Percentiles rank a stretch among this genome's conserved stretches.
Evolutionary conservation across 192 early-diverging fungal species (phyloP).

Genomic region (Thamnidium elegans): DNA sequence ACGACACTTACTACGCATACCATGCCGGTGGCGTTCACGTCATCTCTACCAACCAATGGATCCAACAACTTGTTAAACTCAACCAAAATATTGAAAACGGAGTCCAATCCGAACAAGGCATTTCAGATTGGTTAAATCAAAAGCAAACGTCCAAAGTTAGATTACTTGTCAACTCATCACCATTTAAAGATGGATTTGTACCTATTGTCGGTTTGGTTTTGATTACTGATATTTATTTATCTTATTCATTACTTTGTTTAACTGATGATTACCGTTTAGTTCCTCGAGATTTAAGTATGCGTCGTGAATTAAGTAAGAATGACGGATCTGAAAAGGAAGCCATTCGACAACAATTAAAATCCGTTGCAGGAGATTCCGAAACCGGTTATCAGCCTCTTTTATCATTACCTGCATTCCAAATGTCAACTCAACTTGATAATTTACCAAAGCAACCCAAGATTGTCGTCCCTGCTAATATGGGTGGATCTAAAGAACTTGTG

Average conservation of each 20-base stretch:
- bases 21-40: constrained; percentile 70
- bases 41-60: constrained; percentile 58
- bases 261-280: constrained; percentile 51
- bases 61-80: constrained; percentile 30
- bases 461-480: constrained; percentile 39
- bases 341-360: constrained; percentile 4
- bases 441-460: constrained; percentile 40
- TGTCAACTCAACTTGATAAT: constrained; percentile 31
- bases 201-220: constrained; percentile 59
- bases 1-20: constrained; percentile 63
- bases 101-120: constrained; percentile 11
- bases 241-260: constrained; percentile 64
- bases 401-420: constrained; percentile 37
- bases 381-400: constrained; percentile 24
- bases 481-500: constrained; percentile 41
- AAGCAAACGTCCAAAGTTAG: constrained; percentile 24
- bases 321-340: not conserved
- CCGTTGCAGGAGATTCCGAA: constrained; percentile 3
- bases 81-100: constrained; percentile 26
- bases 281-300: constrained; percentile 16
- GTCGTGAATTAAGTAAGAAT: constrained; percentile 6
- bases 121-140: constrained; percentile 27
- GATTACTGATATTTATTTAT: constrained; percentile 64
- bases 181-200: constrained; percentile 29
- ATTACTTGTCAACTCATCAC: constrained; percentile 20